Base-by-base conservation (phyloP, 805 yeast genomes). In the Kodamaea restingae region DNA sequence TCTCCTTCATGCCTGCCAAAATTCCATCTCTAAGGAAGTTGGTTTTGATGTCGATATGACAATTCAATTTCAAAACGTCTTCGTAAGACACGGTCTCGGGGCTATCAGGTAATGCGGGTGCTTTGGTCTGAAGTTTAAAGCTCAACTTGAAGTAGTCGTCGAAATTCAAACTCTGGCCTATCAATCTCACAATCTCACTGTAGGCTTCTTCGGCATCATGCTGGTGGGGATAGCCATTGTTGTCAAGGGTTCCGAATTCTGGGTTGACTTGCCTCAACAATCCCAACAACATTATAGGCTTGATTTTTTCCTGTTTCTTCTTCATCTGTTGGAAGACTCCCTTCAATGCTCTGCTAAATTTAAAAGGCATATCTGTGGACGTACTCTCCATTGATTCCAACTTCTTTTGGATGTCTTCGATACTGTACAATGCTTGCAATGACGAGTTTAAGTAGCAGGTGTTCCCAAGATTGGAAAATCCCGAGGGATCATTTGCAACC, bases 201-300 rank as follows among this genome's bases (percentile, higher is more conserved):
- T 80, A 88, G 12, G 91, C 84, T 60, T 93, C 99, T 65, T 93
- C 99, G 0, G 98, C 98, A 67, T 93, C 99, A 65, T 93, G 99
- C 65, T 93, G 98, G 61, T 87, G 88, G 56, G 75, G 84, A 41
- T 73, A 65, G 1, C 97, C 97, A 35, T 55, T 61, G 20, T 67
- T 65, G 44, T 78, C 83, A 44, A 79, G 76, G 58, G 91, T 97
- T 31, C 84, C 85, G 62, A 93, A 93, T 63, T 93, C 98, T 2
- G 98, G 97, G 56, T 78, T 84, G 12, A 69, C 65, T 35, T 70
- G 65, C 58, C 96, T 79, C 49, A 86, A 67, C 21, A 77, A 66
- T 26, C 78, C 69, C 45, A 93, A 66, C 43, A 91, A 76, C 30
- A 78, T 67, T 32, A 78, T 60, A 14, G 98, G 98, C 39, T 78